Evolutionary conservation across 2,329 filamentous ascomycete genomes (phyloP).

Genomic region (Plectosphaerella cucumerina): DNA sequence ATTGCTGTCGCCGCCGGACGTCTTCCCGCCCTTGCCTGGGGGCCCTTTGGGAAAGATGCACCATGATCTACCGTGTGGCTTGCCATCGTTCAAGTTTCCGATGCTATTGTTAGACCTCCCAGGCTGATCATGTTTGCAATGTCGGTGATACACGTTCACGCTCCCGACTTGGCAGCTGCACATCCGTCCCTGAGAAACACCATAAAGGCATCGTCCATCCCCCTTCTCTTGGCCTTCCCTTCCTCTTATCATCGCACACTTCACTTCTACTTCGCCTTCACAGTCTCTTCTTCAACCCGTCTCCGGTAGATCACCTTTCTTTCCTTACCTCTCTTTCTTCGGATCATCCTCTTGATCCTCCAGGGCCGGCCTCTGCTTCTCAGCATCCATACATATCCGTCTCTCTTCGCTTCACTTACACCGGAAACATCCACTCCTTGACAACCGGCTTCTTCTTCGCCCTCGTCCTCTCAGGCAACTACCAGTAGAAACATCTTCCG

Average conservation of each 20-base stretch:
- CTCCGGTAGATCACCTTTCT: slow-evolving; percentile 3
- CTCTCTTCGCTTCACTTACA: neutral
- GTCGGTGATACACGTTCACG: too few species aligned
- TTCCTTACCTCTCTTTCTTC: neutral
- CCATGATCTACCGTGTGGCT: neutral
- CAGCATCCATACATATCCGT: neutral
- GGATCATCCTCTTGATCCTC: neutral
- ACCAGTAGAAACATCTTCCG: neutral
- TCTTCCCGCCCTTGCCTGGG: neutral
- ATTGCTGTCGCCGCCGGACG: neutral
- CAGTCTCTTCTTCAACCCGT: slow-evolving; percentile 10
- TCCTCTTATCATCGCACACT: slow-evolving; percentile 3
- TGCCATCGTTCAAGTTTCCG: neutral
- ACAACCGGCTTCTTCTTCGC: neutral
- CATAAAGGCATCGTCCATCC: too few species aligned
- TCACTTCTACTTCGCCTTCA: slow-evolving; percentile 4
- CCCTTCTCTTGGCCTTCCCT: neutral
- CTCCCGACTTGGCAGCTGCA: too few species aligned
- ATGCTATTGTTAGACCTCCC: slow-evolving; percentile 10
- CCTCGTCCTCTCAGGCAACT: neutral
- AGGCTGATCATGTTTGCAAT: slow-evolving; percentile 5
- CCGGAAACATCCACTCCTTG: neutral
- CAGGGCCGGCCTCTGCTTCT: neutral
- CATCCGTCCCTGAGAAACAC: slow-evolving; percentile 6
- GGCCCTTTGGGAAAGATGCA: neutral